phyloP scores from a whole-genome alignment of 2,329 filamentous ascomycete species.

The Cordyceps pruinosa region DNA sequence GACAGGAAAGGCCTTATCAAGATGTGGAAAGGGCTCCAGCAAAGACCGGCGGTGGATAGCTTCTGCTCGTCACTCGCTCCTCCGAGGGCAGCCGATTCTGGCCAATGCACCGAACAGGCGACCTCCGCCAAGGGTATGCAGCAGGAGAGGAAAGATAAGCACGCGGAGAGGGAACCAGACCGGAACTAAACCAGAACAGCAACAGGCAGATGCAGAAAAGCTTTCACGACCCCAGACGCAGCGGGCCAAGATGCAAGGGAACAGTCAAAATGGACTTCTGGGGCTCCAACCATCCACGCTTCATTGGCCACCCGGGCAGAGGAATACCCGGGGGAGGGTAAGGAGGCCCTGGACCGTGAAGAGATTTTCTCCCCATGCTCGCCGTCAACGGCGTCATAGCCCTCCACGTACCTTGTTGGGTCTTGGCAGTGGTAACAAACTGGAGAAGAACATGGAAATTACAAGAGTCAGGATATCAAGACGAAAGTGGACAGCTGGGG shows the following conservation, averaged over 20 bases:
- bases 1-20: neutral
- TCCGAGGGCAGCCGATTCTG: constrained; percentile 6
- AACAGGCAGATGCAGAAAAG: neutral
- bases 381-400: neutral
- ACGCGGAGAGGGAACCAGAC: neutral
- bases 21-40: constrained; percentile 1
- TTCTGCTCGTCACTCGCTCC: neutral
- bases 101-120: neutral
- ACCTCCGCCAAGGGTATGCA: neutral
- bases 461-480: neutral
- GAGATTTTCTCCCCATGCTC: neutral
- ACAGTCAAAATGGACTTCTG: neutral
- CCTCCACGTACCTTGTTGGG: neutral
- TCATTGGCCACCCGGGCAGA: neutral
- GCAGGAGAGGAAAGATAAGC: neutral
- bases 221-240: neutral
- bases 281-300: neutral
- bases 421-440: neutral
- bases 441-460: neutral
- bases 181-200: neutral
- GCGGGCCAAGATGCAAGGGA: constrained; percentile 2
- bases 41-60: constrained; percentile 1
- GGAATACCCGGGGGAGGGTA: neutral
- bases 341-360: neutral
- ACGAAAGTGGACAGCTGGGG: neutral